Conservation (phyloP, 441 rosid genomes). For the Populus hybrid region DNA sequence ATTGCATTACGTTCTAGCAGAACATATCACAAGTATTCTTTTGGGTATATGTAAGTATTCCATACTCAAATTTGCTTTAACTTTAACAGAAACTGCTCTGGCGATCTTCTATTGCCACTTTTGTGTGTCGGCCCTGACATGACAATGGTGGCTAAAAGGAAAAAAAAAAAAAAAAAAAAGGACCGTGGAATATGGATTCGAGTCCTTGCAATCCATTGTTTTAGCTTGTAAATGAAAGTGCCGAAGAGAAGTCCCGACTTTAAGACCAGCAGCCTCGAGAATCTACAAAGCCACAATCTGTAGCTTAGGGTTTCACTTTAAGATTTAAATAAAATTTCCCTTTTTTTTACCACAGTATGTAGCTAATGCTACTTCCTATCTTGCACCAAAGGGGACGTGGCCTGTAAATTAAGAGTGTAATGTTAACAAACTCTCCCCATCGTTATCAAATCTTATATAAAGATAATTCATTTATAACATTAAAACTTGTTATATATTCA, state of each 20-base stretch:
- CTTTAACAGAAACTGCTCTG: conserved; percentile 35
- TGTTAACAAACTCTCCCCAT: background rate
- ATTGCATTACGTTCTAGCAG: background rate
- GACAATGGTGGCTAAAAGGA: background rate
- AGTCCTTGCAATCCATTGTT: background rate
- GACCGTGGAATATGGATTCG: background rate
- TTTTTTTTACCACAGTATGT: background rate
- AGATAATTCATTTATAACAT: too few relatives aligned
- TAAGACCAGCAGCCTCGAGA: conserved; percentile 45
- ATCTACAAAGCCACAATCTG: conserved; percentile 29
- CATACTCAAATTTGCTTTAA: conserved; percentile 22
- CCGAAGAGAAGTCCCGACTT: conserved; percentile 31
- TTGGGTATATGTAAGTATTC: conserved; percentile 6
- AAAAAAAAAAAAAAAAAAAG: too few relatives aligned
- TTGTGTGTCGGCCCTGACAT: conserved; percentile 15
- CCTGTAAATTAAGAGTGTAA: background rate
- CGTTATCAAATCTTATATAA: too few relatives aligned
- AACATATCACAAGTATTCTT: background rate
- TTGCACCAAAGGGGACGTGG: background rate
- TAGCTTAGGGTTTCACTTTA: background rate
- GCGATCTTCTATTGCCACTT: conserved; percentile 9
- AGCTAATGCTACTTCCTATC: background rate
- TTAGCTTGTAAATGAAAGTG: conserved; percentile 21
- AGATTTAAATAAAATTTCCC: background rate
- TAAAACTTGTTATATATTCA: background rate